Conservation (phyloP, 2,329 filamentous ascomycete genomes). For the Purpureocillium lavendulum region DNA sequence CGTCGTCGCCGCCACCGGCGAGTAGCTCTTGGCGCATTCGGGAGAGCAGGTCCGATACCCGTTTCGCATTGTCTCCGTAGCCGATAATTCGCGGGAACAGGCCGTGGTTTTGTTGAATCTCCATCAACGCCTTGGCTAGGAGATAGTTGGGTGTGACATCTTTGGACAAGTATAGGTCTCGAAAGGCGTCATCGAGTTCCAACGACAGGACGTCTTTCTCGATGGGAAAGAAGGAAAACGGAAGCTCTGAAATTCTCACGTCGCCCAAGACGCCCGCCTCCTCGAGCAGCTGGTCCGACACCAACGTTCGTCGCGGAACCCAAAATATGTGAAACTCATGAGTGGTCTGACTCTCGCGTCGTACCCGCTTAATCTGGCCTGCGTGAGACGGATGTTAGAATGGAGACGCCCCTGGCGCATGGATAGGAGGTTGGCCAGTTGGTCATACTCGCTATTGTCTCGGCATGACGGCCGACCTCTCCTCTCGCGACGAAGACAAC, state of each 20-base stretch:
- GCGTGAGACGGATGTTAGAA: conserved; percentile 23
- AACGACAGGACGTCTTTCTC: conserved; percentile 88
- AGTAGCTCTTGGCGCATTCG: conserved; percentile 87
- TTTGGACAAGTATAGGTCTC: conserved; percentile 80
- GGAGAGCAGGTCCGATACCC: conserved; percentile 75
- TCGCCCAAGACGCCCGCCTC: conserved; percentile 90
- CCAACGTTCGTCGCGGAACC: conserved; percentile 84
- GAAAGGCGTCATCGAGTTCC: conserved; percentile 80
- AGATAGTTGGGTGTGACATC: conserved; percentile 88
- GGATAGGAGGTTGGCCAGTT: too few species aligned
- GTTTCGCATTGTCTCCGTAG: conserved; percentile 90
- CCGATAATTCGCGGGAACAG: conserved; percentile 91
- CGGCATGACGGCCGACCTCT: conserved; percentile 77
- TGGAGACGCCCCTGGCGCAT: too few species aligned
- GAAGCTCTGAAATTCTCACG: conserved; percentile 78
- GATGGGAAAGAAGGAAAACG: conserved; percentile 82
- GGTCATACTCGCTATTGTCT: conserved; percentile 76
- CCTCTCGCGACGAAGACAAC: conserved; percentile 88
- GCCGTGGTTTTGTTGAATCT: conserved; percentile 82
- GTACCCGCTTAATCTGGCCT: conserved; percentile 89
- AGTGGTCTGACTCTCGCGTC: conserved; percentile 77
- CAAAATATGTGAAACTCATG: conserved; percentile 98
- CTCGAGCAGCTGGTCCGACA: conserved; percentile 86
- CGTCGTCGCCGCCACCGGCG: conserved; percentile 68
- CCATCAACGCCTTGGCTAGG: conserved; percentile 87